Evolutionary conservation across 2,329 filamentous ascomycete genomes (phyloP).

Genomic region (Byssothecium circinans): DNA sequence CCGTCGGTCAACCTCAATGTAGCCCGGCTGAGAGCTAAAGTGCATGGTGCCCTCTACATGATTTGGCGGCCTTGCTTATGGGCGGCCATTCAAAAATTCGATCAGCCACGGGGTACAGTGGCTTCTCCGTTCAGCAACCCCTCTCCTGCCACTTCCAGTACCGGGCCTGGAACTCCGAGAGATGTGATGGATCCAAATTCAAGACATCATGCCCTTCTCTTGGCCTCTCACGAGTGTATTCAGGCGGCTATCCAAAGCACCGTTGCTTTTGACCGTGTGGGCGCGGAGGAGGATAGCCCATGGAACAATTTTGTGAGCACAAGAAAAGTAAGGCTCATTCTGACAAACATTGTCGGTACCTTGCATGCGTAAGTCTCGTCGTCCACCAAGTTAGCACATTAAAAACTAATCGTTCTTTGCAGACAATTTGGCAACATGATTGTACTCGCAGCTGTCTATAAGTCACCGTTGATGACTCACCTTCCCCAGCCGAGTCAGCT

Average conservation of each 20-base stretch:
- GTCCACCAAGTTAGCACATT: constrained; percentile 9
- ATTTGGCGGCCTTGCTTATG: constrained; percentile 79
- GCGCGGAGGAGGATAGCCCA: constrained; percentile 21
- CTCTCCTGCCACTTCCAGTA: constrained; percentile 22
- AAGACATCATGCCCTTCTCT: constrained; percentile 8
- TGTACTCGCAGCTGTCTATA: constrained; percentile 80
- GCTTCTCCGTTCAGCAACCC: constrained; percentile 49
- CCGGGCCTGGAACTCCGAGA: constrained; percentile 9
- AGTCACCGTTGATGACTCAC: constrained; percentile 53
- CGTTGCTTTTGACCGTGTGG: constrained; percentile 72
- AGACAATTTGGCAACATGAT: constrained; percentile 97
- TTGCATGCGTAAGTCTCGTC: constrained; percentile 79
- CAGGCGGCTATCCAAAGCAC: constrained; percentile 80
- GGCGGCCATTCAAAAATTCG: constrained; percentile 58
- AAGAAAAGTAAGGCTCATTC: constrained; percentile 67
- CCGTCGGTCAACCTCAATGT: constrained; percentile 76
- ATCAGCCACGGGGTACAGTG: constrained; percentile 32
- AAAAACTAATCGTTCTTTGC: constrained; percentile 20
- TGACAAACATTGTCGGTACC: constrained; percentile 96
- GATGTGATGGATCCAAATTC: not conserved
- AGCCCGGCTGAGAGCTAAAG: constrained; percentile 87
- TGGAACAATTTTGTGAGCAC: constrained; percentile 55
- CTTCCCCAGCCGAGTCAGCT: constrained; percentile 27
- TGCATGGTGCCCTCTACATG: constrained; percentile 89
- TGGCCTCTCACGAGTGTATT: constrained; percentile 36